Base-by-base conservation (phyloP, 768 basidiomycete species). In the Daedaleopsis sinensis region DNA sequence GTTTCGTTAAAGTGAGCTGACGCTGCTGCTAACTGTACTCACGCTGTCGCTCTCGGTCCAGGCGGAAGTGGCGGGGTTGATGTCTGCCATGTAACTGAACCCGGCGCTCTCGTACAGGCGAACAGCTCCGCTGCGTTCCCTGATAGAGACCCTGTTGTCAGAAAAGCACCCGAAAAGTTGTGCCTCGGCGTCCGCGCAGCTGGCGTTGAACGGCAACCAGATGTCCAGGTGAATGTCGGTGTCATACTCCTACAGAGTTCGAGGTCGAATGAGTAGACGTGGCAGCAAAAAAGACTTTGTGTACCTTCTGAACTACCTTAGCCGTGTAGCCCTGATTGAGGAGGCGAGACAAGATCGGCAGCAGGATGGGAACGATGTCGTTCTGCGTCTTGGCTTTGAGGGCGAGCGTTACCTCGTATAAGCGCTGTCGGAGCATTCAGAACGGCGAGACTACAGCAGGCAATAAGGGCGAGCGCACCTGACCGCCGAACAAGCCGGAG, bases 131-230 rank as follows among this genome's bases (percentile, higher is more conserved):
- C 59, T 27, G 36, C 47, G 59, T 27, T 47, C 42, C 16, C 46
- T 53, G 52, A 60, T 60, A 32, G 24, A 36, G 19, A 27, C 19
- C 32, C 47, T 32, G 44, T 54, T 18, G 12, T 11, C 44, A 15
- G 49, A 43, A 21, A 39, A 42, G 36, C 38, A 52, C 6, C 43
- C n/a, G 35, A 55, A 2, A 13, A 60, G 36, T 11, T 60, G 52
- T 15, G 37, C 23, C 52, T 60, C 59, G 27, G 53, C 53, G 35
- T 60, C 44, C 7, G 54, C 52, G 52, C 59, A 60, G 44, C 59
- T 60, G 5, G 23, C 52, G 44, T 21, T n/a, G 32, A 16, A 32
- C 39, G 53, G 59, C 5, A 55, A 32, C 16, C 49, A 13, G 12
- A 59, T 23, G 43, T 60, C 36, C n/a, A 60, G 8, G 10, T 48